These are phyloP conservation scores for Leccinum subgranulosum DNA, from an alignment of 768 basidiomycete genomes.

Conservation along the genomic window DNA sequence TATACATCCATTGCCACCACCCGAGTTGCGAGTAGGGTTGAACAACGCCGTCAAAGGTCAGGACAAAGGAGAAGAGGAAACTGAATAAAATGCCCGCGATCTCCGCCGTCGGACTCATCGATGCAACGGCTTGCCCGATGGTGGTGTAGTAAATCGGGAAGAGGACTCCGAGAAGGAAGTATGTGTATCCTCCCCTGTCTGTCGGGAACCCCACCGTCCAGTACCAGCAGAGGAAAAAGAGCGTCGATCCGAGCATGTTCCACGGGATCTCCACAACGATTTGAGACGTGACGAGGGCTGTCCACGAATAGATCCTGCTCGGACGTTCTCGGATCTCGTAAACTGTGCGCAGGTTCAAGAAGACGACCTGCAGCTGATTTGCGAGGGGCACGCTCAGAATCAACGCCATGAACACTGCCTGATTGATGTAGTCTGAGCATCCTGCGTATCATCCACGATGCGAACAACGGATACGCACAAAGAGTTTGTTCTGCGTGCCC, in stretches of 20 bases:
- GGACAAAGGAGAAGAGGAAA: slow-evolving; percentile 57
- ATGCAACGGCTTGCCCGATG: slow-evolving; percentile 57
- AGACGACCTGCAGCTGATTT: slow-evolving; percentile 63
- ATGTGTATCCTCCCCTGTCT: slow-evolving; percentile 57
- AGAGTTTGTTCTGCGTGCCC: slow-evolving; percentile 64
- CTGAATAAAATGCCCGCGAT: slow-evolving; percentile 58
- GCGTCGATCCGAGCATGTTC: slow-evolving; percentile 54
- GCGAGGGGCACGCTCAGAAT: slow-evolving; percentile 51
- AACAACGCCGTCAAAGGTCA: slow-evolving; percentile 68
- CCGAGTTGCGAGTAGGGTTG: slow-evolving; percentile 60
- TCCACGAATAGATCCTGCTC: slow-evolving; percentile 65
- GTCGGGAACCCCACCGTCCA: slow-evolving; percentile 63
- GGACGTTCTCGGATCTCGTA: slow-evolving; percentile 68
- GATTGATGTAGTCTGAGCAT: neutral
- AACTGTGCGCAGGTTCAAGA: slow-evolving; percentile 53
- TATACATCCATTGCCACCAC: slow-evolving; percentile 76
- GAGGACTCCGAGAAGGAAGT: slow-evolving; percentile 49
- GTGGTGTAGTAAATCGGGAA: slow-evolving; percentile 63
- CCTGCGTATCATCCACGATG: neutral
- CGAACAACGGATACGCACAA: slow-evolving; percentile 39
- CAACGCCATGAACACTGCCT: slow-evolving; percentile 57
- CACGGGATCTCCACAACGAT: slow-evolving; percentile 58
- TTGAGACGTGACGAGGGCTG: slow-evolving; percentile 52
- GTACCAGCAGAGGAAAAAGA: slow-evolving; percentile 68
- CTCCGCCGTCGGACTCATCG: slow-evolving; percentile 58